phyloP scores from a whole-genome alignment of 2,329 filamentous ascomycete species.

The Pseudogymnoascus sp. region DNA sequence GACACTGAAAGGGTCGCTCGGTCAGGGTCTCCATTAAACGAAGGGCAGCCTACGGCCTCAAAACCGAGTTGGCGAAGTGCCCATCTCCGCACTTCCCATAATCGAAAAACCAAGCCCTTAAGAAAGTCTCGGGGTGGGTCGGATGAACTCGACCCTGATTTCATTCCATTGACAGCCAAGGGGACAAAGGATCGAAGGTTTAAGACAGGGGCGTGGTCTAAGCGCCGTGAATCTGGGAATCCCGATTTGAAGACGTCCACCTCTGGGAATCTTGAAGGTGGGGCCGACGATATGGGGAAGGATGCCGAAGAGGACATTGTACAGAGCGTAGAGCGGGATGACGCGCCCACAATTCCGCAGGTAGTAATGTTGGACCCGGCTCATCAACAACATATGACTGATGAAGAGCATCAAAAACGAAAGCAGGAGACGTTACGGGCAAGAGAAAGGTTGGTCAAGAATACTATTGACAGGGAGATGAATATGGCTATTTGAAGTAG shows the following conservation, averaged over 20 bases:
- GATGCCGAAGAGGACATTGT: not conserved
- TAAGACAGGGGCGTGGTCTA: not conserved
- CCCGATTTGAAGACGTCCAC: not conserved
- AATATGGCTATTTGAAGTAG: conserved; percentile 5
- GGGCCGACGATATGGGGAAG: not conserved
- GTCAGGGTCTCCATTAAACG: not conserved
- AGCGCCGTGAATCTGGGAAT: not conserved
- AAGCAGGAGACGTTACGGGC: conserved; percentile 2
- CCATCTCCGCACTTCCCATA: not conserved
- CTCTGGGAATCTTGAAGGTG: not conserved
- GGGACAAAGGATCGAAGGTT: not conserved
- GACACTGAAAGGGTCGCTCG: not conserved
- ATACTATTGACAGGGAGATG: conserved; percentile 17
- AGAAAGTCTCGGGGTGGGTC: not conserved
- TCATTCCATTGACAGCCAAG: conserved; percentile 7
- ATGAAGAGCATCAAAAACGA: not conserved
- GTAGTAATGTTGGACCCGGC: not conserved
- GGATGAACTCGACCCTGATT: not conserved
- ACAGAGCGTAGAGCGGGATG: not conserved
- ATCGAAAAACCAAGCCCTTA: not conserved
- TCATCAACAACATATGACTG: not conserved
- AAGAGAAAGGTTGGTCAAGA: conserved; percentile 14
- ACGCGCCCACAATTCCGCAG: not conserved
- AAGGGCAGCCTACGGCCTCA: not conserved
- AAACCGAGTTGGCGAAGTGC: not conserved